Conservation (phyloP, 129 eudicot genomes). For the Kitagawia praeruptora region DNA sequence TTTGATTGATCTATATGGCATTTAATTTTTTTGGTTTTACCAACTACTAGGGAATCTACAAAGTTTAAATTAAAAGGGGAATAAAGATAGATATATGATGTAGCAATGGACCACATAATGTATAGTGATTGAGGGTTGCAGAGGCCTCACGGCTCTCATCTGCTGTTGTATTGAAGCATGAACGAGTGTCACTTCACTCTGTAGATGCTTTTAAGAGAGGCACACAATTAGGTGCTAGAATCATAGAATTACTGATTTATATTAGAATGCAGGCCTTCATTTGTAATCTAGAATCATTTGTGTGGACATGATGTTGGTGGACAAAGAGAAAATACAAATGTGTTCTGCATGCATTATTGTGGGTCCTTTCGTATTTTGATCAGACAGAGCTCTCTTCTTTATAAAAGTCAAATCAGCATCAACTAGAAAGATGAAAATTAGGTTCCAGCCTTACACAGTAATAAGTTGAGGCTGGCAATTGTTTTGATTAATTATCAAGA, state of each 20-base stretch:
- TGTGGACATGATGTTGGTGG: constrained; percentile 38
- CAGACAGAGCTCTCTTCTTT: constrained; percentile 22
- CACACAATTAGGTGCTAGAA: constrained; percentile 20
- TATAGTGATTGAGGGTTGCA: neutral
- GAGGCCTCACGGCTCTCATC: constrained; percentile 5
- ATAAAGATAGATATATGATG: constrained; percentile 1
- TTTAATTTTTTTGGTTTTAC: neutral
- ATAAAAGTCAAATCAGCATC: constrained; percentile 29
- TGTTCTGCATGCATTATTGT: constrained; percentile 16
- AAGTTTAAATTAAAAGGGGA: neutral
- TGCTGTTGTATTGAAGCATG: constrained; percentile 11
- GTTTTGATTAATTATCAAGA: neutral
- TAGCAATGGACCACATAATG: constrained; percentile 1
- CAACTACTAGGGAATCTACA: neutral
- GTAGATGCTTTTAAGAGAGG: constrained; percentile 17
- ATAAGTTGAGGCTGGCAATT: constrained; percentile 14
- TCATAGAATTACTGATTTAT: constrained; percentile 28
- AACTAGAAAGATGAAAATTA: constrained; percentile 22
- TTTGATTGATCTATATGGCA: neutral
- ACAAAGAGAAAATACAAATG: constrained; percentile 37
- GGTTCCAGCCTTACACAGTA: constrained; percentile 24
- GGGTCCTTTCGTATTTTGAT: constrained; percentile 25
- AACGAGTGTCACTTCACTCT: neutral
- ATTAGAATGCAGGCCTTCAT: constrained; percentile 28
- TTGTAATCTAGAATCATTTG: constrained; percentile 22